Evolutionary conservation across 2,329 filamentous ascomycete genomes (phyloP).

Genomic region (Akanthomyces lecanii): DNA sequence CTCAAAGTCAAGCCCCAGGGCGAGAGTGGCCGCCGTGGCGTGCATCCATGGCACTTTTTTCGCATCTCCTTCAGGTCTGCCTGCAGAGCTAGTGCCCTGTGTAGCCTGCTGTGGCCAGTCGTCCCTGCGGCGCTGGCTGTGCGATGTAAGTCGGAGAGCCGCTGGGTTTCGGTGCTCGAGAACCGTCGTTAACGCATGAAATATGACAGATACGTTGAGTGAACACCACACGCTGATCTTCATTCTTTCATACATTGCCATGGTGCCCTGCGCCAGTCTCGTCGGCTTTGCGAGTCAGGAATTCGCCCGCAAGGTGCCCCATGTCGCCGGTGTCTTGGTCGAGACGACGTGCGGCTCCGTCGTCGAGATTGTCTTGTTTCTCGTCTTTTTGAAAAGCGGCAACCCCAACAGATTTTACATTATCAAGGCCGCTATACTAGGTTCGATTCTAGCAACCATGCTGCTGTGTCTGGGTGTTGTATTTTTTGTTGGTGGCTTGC

Average conservation of each 20-base stretch:
- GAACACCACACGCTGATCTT: conserved; percentile 43
- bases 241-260: conserved; percentile 45
- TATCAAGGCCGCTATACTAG: conserved; percentile 77
- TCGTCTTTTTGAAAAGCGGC: conserved; percentile 56
- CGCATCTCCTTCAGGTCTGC: conserved; percentile 41
- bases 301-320: conserved; percentile 73
- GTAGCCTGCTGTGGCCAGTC: conserved; percentile 48
- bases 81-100: conserved; percentile 41
- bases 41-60: conserved; percentile 42
- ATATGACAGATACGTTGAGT: conserved; percentile 30
- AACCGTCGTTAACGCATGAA: conserved; percentile 8
- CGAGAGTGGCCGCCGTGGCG: conserved; percentile 43
- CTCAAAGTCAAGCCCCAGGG: conserved; percentile 29
- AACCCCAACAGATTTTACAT: conserved; percentile 55
- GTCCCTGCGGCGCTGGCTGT: conserved; percentile 46
- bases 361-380: conserved; percentile 80
- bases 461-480: conserved; percentile 74
- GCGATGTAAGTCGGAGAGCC: conserved; percentile 26
- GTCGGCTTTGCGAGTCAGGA: conserved; percentile 55
- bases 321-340: conserved; percentile 61
- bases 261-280: conserved; percentile 49
- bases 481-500: conserved; percentile 72
- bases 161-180: not conserved
- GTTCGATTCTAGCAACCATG: conserved; percentile 78
- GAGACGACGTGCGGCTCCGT: conserved; percentile 67